Percentiles rank a stretch among this genome's conserved stretches.
These are phyloP conservation scores for Quambalaria eucalypti DNA, from an alignment of 1,284 basidiomycete genomes.

Conservation along the genomic window DNA sequence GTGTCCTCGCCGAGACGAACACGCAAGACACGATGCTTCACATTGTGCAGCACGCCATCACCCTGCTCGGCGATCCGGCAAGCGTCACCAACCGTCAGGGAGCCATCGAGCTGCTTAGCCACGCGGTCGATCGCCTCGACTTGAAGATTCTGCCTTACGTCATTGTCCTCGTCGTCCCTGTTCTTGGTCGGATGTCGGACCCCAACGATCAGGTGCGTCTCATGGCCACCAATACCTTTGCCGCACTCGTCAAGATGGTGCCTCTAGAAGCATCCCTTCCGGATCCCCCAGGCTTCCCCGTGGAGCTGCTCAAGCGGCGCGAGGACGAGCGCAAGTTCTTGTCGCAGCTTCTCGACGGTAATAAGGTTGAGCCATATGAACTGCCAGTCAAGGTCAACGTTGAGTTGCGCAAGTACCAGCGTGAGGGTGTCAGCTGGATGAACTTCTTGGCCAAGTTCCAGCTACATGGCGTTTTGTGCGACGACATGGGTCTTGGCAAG, in stretches of 20 bases:
- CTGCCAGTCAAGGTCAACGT: slow-evolving; percentile 85
- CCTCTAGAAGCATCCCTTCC: slow-evolving; percentile 93
- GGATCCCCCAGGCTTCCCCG: slow-evolving; percentile 83
- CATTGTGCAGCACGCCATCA: slow-evolving; percentile 77
- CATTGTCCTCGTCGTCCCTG: slow-evolving; percentile 90
- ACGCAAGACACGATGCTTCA: slow-evolving; percentile 76
- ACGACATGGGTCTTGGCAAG: slow-evolving; percentile 99
- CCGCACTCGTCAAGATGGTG: slow-evolving; percentile 96
- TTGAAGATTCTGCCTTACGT: slow-evolving; percentile 93
- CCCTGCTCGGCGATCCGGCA: slow-evolving; percentile 71
- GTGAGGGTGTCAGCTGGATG: slow-evolving; percentile 97
- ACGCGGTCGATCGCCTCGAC: slow-evolving; percentile 82
- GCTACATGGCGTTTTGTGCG: slow-evolving; percentile 93
- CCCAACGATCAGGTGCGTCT: slow-evolving; percentile 80
- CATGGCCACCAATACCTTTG: slow-evolving; percentile 91
- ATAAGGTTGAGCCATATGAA: slow-evolving; percentile 79
- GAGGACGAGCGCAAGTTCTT: slow-evolving; percentile 85
- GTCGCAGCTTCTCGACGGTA: slow-evolving; percentile 68
- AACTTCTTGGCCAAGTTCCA: slow-evolving; percentile 80
- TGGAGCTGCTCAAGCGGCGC: slow-evolving; percentile 64
- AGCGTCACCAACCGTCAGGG: slow-evolving; percentile 77
- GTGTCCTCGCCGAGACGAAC: slow-evolving; percentile 76
- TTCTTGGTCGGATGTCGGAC: slow-evolving; percentile 96
- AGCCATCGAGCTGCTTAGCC: slow-evolving; percentile 71
- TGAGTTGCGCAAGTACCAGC: slow-evolving; percentile 91